Evolutionary conservation across 1,139 yeast species (phyloP), one percentile per base, ranked within the genome.

Genomic region (Candida pseudoviswanathii): DNA sequence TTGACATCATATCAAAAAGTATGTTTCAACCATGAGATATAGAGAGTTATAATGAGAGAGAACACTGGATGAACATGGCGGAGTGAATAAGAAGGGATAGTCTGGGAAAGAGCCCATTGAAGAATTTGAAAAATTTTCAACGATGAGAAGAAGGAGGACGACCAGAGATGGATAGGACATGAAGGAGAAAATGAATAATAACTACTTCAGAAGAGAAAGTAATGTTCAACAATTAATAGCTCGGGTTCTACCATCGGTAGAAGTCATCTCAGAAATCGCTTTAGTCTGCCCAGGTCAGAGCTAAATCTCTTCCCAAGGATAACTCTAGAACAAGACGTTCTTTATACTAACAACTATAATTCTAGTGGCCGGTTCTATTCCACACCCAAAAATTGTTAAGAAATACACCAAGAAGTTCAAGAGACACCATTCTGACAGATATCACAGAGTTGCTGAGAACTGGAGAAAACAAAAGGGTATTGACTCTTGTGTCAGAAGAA

Each of bases 381-480:
- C 96, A 73, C 96, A 90, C 86, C 97, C 97, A 82, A 92, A 90
- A 91, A 94, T 95, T 82, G 97, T 94, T 80, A 95, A 95, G 94
- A 95, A 95, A 92, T 95, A 91, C 89, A 79, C 92, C 77, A 89
- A 89, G 85, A 88, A 88, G 86, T 95, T 95, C 90, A 94, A 91
- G 94, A 91, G 99, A 85, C 98, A 94, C 80, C 99, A 95, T 85
- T 91, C 97, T 78, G 99, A 95, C 89, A 91, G 97, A 82, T 94
- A 90, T 83, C 85, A 85, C 85, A 92, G 99, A 81, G 97, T 94
- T 67, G 82, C 91, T 71, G 97, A 90, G 82, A 87, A 86, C 86
- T 95, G 99, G 99, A 94, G 99, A 90, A 94, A 94, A 84, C 99
- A 95, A 84, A 94, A 92, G 90, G 99, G 99, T 94, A 95, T 95